Evolutionary conservation across 179 eudicot genomes (phyloP).

Genomic region (Monotropa hypopitys): DNA sequence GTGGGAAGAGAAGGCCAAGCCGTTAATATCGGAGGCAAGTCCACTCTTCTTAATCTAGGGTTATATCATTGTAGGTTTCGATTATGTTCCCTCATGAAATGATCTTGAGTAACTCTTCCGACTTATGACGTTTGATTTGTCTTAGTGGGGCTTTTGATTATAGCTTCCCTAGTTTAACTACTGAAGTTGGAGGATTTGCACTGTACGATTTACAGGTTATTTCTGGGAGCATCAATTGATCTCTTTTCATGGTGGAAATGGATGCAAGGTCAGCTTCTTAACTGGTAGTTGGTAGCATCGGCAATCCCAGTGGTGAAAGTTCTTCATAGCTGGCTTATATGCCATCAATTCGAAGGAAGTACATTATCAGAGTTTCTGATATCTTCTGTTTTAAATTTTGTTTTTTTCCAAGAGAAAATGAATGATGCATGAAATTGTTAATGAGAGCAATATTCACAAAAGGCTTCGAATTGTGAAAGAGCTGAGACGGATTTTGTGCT

Average conservation of each 20-base stretch:
- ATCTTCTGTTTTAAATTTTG: neutral
- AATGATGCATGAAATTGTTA: neutral
- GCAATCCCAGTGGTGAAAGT: neutral
- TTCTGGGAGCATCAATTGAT: slow-evolving; percentile 13
- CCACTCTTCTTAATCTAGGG: neutral
- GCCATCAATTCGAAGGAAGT: neutral
- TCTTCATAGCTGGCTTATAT: too few species aligned
- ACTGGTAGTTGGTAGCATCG: slow-evolving; percentile 3
- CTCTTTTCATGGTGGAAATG: neutral
- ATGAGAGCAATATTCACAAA: neutral
- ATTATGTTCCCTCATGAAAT: neutral
- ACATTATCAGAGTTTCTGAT: neutral
- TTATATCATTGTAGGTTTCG: neutral
- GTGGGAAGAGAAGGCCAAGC: slow-evolving; percentile 87
- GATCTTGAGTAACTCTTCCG: neutral
- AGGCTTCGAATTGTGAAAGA: neutral
- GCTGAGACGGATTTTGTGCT: neutral
- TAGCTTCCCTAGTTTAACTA: neutral
- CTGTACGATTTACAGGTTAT: slow-evolving; percentile 17
- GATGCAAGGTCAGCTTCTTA: neutral
- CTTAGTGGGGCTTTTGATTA: neutral
- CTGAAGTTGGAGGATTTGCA: neutral
- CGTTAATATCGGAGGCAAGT: slow-evolving; percentile 61
- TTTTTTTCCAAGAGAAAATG: neutral
- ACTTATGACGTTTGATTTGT: neutral